Percentiles rank a stretch among this genome's conserved stretches.
Conservation (phyloP, 192 early-diverging fungal species). For the Pilobolus umbonatus region DNA sequence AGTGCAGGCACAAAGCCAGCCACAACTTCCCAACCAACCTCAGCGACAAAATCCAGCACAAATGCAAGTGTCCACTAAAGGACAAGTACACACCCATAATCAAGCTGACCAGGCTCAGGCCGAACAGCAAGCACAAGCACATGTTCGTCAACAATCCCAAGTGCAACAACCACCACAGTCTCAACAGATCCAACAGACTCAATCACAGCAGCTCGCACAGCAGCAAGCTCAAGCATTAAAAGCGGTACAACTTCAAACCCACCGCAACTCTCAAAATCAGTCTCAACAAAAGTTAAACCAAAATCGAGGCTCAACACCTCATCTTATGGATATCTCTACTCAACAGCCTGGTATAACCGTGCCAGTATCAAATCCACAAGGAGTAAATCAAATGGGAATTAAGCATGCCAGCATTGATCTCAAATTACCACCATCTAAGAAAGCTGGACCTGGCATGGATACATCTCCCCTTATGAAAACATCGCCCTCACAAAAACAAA, state of each 20-base stretch:
- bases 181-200: slow-evolving; percentile 8
- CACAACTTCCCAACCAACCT: background rate
- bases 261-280: background rate
- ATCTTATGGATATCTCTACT: background rate
- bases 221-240: background rate
- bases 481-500: background rate
- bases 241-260: slow-evolving; percentile 5
- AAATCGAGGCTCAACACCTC: slow-evolving; percentile 10
- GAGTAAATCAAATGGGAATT: background rate
- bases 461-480: background rate
- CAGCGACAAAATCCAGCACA: slow-evolving; percentile 11
- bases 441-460: slow-evolving; percentile 1
- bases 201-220: background rate
- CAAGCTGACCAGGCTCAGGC: slow-evolving; percentile 14
- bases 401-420: slow-evolving; percentile 31
- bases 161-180: slow-evolving; percentile 17
- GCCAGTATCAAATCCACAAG: background rate
- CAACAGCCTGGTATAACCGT: background rate
- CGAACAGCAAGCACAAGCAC: slow-evolving; percentile 18
- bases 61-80: slow-evolving; percentile 3
- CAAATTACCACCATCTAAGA: slow-evolving; percentile 27
- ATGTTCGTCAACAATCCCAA: slow-evolving; percentile 3
- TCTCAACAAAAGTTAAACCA: slow-evolving; percentile 2
- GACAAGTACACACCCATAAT: slow-evolving; percentile 2
- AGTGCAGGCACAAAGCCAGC: slow-evolving; percentile 13